Evolutionary conservation across 352 stramenopile species (phyloP).

Genomic region (Pythium sukuiense): DNA sequence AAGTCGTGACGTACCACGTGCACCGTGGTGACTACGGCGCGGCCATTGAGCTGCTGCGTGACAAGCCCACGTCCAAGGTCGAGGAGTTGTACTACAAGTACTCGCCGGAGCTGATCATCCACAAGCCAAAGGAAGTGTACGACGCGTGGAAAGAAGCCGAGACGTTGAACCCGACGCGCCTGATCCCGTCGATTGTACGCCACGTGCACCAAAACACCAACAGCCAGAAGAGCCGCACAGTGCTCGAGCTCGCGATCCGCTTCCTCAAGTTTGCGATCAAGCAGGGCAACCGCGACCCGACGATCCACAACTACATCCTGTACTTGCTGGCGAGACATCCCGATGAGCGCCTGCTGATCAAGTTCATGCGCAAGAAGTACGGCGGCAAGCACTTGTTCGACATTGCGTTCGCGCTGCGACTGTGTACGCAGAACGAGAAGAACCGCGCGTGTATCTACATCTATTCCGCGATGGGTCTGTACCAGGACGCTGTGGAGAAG

Average conservation of each 20-base stretch:
- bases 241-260: constrained; percentile 89
- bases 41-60: constrained; percentile 87
- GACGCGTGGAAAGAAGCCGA: constrained; percentile 90
- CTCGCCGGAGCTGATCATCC: constrained; percentile 90
- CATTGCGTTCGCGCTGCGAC: constrained; percentile 89
- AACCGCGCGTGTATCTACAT: constrained; percentile 94
- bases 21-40: constrained; percentile 87
- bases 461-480: constrained; percentile 92
- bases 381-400: constrained; percentile 88
- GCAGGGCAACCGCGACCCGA: constrained; percentile 85
- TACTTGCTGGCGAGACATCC: constrained; percentile 90
- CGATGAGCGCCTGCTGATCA: constrained; percentile 87
- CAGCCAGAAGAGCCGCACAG: constrained; percentile 60
- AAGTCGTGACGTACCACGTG: constrained; percentile 92
- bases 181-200: constrained; percentile 92
- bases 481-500: constrained; percentile 92
- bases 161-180: constrained; percentile 87
- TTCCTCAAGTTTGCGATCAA: constrained; percentile 95
- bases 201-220: constrained; percentile 82
- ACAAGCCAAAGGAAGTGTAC: constrained; percentile 90
- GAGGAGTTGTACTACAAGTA: constrained; percentile 95
- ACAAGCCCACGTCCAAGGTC: constrained; percentile 89
- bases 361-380: constrained; percentile 90
- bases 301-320: constrained; percentile 93
- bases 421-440: constrained; percentile 92